A percentile compares a stretch with the other conserved stretches of the same genome.
phyloP scores from a whole-genome alignment of 2,329 filamentous ascomycete genomes.

The Drechslera avenae region DNA sequence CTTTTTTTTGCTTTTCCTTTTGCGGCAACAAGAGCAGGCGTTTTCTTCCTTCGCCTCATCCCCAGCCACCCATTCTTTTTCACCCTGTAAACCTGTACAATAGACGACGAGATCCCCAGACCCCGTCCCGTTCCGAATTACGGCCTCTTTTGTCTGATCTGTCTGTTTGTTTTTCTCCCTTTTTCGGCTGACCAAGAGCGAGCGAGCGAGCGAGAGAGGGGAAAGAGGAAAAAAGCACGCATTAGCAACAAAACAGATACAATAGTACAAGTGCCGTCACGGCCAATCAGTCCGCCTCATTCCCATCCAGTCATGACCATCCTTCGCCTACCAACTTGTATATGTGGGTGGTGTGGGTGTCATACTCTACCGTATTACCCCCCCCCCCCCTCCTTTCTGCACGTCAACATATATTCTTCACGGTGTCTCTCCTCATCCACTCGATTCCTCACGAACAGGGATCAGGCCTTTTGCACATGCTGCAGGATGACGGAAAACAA shows the following conservation, averaged over 20 bases:
- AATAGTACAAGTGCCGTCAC: conserved; percentile 30
- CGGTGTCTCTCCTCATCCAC: conserved; percentile 23
- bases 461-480: too few relatives aligned
- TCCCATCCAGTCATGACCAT: conserved; percentile 17
- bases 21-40: conserved; percentile 4
- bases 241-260: conserved; percentile 42
- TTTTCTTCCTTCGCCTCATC: not conserved
- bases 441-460: conserved; percentile 23
- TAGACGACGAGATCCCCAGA: conserved; percentile 33
- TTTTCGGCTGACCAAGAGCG: too few relatives aligned
- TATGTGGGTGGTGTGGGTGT: conserved; percentile 11
- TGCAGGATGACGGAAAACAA: conserved; percentile 16
- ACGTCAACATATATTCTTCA: conserved; percentile 37
- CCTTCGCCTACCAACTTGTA: conserved; percentile 18
- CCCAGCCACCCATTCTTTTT: conserved; percentile 19
- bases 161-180: too few relatives aligned
- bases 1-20: conserved; percentile 12
- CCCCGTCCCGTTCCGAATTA: conserved; percentile 25
- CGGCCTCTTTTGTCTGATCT: conserved; percentile 42
- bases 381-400: conserved; percentile 16
- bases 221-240: conserved; percentile 38
- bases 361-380: too few relatives aligned
- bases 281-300: conserved; percentile 23
- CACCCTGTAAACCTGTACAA: conserved; percentile 36
- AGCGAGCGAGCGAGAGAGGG: too few relatives aligned